Percentiles rank a stretch among this genome's conserved stretches.
Evolutionary conservation across 2,329 filamentous ascomycete genomes (phyloP).

Genomic region (Penicillium occitanis): DNA sequence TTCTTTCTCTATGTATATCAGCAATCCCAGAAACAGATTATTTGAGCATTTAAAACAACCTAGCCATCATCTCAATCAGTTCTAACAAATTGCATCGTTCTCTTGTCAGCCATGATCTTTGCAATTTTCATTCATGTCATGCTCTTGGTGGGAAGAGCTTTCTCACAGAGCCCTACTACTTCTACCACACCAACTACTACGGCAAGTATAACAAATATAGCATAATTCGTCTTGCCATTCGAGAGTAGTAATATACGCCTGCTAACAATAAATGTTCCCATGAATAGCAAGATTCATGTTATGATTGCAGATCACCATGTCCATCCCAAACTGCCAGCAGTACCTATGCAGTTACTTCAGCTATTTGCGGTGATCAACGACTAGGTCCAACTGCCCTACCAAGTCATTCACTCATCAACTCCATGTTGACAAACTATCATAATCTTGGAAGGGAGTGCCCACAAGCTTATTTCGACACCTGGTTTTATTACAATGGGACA

Average conservation of each 20-base stretch:
- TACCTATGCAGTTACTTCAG: neutral
- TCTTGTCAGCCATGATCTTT: neutral
- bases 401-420: neutral
- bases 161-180: neutral
- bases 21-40: neutral
- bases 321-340: neutral
- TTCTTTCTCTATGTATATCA: neutral
- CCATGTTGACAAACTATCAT: conserved; percentile 2
- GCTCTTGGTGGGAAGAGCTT: neutral
- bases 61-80: neutral
- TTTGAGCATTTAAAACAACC: neutral
- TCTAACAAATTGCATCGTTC: neutral
- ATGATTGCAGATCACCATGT: neutral
- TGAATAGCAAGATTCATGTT: neutral
- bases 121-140: neutral
- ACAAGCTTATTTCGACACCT: neutral
- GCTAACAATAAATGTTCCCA: neutral
- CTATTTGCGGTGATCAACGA: neutral
- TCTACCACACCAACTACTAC: neutral
- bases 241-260: no score
- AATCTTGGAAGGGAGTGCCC: neutral
- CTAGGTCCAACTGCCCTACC: conserved; percentile 4
- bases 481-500: neutral
- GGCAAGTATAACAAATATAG: neutral
- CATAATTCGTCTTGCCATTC: neutral